Percentiles rank a stretch among this genome's conserved stretches.
Evolutionary conservation across 2,329 filamentous ascomycete genomes (phyloP).

Genomic region (Curvularia lunata): DNA sequence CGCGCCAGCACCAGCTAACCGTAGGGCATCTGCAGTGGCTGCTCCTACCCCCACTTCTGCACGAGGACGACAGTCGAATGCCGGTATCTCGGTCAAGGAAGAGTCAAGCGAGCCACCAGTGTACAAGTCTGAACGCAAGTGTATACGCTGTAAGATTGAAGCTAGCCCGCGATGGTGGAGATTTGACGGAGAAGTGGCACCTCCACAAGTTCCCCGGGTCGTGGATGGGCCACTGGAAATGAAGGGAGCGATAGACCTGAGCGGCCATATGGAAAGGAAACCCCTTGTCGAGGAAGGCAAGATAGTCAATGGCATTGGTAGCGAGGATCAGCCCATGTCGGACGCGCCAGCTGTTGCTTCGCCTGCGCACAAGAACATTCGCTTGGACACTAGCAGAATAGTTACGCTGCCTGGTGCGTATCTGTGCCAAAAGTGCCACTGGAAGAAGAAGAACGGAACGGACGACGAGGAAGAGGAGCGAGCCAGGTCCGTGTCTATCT

Average conservation of each 20-base stretch:
- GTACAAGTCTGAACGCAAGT: constrained; percentile 47
- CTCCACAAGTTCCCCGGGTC: constrained; percentile 17
- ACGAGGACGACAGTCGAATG: constrained; percentile 45
- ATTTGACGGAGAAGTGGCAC: constrained; percentile 27
- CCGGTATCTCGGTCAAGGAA: constrained; percentile 44
- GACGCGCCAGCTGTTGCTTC: constrained; percentile 37
- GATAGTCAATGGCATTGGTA: constrained; percentile 30
- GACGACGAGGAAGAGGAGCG: constrained; percentile 40
- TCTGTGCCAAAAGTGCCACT: constrained; percentile 58
- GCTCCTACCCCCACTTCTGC: constrained; percentile 44
- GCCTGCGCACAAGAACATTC: constrained; percentile 25
- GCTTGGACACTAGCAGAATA: constrained; percentile 33
- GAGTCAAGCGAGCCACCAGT: constrained; percentile 44
- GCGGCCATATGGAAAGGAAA: constrained; percentile 26
- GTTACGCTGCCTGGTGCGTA: constrained; percentile 31
- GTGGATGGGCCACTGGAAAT: constrained; percentile 30
- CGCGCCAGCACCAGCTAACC: constrained; percentile 36
- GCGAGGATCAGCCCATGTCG: constrained; percentile 37
- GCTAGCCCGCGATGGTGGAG: constrained; percentile 69
- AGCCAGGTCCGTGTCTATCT: constrained; percentile 37
- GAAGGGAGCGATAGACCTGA: constrained; percentile 31
- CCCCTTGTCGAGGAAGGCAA: constrained; percentile 25
- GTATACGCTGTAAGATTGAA: constrained; percentile 62
- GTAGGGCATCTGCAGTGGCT: constrained; percentile 51
- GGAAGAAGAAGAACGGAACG: constrained; percentile 51